phyloP scores from a whole-genome alignment of 2,329 filamentous ascomycete species.

The Hymenoscyphus infarciens region DNA sequence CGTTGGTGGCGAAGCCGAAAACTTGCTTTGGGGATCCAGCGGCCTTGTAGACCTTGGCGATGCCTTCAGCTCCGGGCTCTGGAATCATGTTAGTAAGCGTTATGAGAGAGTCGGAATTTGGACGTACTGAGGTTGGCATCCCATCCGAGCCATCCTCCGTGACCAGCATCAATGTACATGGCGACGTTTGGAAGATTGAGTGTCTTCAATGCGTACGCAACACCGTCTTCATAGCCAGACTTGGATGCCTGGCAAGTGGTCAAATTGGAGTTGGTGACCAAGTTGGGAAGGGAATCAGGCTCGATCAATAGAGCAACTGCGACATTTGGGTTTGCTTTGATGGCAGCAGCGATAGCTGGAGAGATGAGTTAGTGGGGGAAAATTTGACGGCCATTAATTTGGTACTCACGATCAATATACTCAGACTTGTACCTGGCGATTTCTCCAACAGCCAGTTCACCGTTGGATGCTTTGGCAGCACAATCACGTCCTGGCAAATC shows the following conservation, averaged over 20 bases:
- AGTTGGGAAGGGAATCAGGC: conserved; percentile 56
- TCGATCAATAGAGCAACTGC: conserved; percentile 37
- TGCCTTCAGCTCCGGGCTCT: conserved; percentile 45
- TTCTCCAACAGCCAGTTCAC: conserved; percentile 52
- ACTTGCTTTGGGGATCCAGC: conserved; percentile 48
- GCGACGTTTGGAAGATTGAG: conserved; percentile 54
- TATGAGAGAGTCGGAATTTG: not conserved
- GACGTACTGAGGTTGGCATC: conserved; percentile 45
- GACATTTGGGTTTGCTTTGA: conserved; percentile 20
- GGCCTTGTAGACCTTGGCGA: conserved; percentile 46
- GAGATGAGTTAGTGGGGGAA: conserved; percentile 39
- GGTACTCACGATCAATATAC: conserved; percentile 47
- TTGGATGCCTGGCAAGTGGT: conserved; percentile 48
- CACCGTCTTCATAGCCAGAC: conserved; percentile 47
- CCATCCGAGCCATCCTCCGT: conserved; percentile 59
- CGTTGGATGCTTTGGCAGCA: conserved; percentile 53
- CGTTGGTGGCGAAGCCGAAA: conserved; percentile 55
- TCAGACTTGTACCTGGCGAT: conserved; percentile 49
- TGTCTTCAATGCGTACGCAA: conserved; percentile 47
- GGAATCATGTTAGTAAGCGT: conserved; percentile 11
- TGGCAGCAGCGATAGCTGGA: conserved; percentile 34
- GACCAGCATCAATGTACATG: conserved; percentile 57
- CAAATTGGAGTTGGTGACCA: conserved; percentile 53
- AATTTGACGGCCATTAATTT: not conserved
- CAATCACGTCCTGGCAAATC: conserved; percentile 58